phyloP scores from a whole-genome alignment of 2,329 filamentous ascomycete species.

The Mycosphaerella sp. region DNA sequence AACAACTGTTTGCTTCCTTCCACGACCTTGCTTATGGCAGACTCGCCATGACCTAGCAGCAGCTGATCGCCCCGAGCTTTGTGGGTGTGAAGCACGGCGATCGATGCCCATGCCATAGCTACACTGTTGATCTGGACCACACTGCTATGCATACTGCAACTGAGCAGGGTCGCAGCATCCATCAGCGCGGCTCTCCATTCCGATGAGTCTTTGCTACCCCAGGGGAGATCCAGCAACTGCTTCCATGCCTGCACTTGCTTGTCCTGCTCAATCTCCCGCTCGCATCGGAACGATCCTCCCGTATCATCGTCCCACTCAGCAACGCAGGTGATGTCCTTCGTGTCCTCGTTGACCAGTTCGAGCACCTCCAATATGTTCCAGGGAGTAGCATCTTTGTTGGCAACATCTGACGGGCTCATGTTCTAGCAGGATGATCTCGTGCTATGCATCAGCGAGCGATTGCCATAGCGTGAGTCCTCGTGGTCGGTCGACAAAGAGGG shows the following conservation, averaged over 20 bases:
- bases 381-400: not conserved
- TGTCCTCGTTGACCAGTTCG: constrained; percentile 6
- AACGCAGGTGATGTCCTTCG: constrained; percentile 2
- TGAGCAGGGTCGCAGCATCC: constrained; percentile 2
- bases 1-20: not conserved
- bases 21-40: not conserved
- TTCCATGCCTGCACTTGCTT: constrained; percentile 5
- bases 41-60: constrained; percentile 1
- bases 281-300: not conserved
- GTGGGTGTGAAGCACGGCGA: not conserved
- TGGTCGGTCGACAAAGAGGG: not conserved
- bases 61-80: constrained; percentile 1
- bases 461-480: not conserved
- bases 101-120: constrained; percentile 4
- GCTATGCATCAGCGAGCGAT: not conserved
- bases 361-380: not conserved
- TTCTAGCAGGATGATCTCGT: not conserved
- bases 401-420: not conserved
- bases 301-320: not conserved
- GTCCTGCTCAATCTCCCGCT: constrained; percentile 1
- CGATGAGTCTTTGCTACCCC: constrained; percentile 2
- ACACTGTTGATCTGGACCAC: not conserved
- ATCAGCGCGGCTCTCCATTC: constrained; percentile 1
- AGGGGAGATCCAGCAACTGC: not conserved
- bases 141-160: not conserved